Conservation (phyloP, 2,329 filamentous ascomycete genomes). For the Colletotrichum graminicola region DNA sequence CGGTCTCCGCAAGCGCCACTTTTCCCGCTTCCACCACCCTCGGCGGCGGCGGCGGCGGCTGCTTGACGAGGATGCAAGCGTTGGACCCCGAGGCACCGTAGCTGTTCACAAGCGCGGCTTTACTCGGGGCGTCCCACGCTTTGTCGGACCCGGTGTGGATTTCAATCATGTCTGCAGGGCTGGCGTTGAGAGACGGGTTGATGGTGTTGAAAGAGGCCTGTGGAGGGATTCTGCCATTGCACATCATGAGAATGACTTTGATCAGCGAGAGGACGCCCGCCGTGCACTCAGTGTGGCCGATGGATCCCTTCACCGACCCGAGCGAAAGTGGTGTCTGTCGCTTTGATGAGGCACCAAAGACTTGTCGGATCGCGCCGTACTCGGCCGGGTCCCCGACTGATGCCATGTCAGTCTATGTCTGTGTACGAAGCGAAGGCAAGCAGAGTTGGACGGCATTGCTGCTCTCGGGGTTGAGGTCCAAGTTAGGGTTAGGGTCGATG, state of each 20-base stretch:
- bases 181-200: slow-evolving; percentile 44
- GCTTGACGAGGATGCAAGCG: slow-evolving; percentile 44
- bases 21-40: too few species aligned
- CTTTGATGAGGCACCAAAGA: slow-evolving; percentile 43
- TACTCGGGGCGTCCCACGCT: not conserved
- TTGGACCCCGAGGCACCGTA: slow-evolving; percentile 50
- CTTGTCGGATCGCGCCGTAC: slow-evolving; percentile 66
- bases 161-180: not conserved
- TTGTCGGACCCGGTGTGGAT: not conserved
- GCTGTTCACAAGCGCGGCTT: slow-evolving; percentile 50
- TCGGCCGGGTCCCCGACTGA: slow-evolving; percentile 54
- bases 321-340: not conserved
- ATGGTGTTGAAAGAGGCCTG: slow-evolving; percentile 46
- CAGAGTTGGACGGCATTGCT: too few species aligned
- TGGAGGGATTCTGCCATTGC: slow-evolving; percentile 42
- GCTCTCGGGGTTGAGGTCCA: too few species aligned
- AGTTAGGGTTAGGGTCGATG: too few species aligned
- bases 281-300: slow-evolving; percentile 51
- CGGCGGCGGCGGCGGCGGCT: not conserved
- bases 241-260: slow-evolving; percentile 47
- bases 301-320: slow-evolving; percentile 50
- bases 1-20: too few species aligned
- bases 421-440: too few species aligned
- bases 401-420: too few species aligned
- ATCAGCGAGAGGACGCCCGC: slow-evolving; percentile 45